Evolutionary conservation across 1,284 basidiomycete species (phyloP).

Genomic region (Cystobasidium sp.): DNA sequence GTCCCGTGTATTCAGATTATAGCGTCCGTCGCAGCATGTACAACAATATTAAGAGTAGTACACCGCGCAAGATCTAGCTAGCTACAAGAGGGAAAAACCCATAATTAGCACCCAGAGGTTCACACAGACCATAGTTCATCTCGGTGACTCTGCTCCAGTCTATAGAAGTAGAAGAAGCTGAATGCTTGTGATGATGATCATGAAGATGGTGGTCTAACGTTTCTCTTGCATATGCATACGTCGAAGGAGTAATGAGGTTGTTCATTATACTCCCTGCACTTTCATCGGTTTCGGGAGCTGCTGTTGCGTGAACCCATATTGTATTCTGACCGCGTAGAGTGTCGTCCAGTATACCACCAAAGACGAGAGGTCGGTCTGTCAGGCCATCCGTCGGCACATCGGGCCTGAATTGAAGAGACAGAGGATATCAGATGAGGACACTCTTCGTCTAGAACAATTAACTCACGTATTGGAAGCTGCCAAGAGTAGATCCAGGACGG

Average conservation of each 20-base stretch:
- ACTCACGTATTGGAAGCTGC: constrained; percentile 30
- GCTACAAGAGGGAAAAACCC: not conserved
- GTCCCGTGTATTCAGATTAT: too few relatives aligned
- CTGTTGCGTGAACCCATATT: constrained; percentile 29
- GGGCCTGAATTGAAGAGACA: constrained; percentile 1
- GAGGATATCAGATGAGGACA: not conserved
- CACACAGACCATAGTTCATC: constrained; percentile 4
- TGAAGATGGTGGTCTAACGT: not conserved
- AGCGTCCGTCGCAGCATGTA: too few relatives aligned
- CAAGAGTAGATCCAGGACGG: constrained; percentile 30
- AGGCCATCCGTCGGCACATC: not conserved
- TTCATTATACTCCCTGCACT: too few relatives aligned
- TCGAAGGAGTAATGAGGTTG: not conserved
- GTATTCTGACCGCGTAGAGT: constrained; percentile 24
- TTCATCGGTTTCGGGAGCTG: not conserved
- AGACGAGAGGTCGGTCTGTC: constrained; percentile 10
- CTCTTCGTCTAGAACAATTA: not conserved
- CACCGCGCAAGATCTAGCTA: not conserved
- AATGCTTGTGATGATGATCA: not conserved
- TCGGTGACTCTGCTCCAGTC: constrained; percentile 12
- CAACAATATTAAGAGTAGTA: not conserved
- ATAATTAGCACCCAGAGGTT: not conserved
- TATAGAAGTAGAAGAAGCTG: not conserved
- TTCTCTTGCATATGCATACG: constrained; percentile 10
- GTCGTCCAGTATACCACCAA: constrained; percentile 33